Percentiles rank a stretch among this genome's conserved stretches.
phyloP scores from a whole-genome alignment of 768 basidiomycete species.

The Podaxis sp. region DNA sequence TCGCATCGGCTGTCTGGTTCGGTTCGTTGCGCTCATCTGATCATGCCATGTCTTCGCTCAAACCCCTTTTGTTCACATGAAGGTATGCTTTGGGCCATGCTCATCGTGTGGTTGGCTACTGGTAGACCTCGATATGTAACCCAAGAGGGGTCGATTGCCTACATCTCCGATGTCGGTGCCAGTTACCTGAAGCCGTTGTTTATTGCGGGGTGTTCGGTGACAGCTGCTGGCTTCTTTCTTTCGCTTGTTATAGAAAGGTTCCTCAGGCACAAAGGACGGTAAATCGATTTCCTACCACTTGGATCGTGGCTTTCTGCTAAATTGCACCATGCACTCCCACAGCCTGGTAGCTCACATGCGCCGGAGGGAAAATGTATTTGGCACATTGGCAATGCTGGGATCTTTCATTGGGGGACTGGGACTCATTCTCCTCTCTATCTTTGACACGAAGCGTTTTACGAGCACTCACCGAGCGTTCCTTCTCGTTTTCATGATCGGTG shows the following conservation, averaged over 20 bases:
- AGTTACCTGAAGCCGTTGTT: constrained; percentile 75
- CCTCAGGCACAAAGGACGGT: constrained; percentile 66
- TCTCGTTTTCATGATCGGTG: constrained; percentile 72
- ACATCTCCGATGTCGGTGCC: constrained; percentile 81
- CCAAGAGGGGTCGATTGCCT: constrained; percentile 58
- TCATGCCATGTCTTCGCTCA: not conserved
- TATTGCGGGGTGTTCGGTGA: constrained; percentile 62
- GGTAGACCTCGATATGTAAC: constrained; percentile 61
- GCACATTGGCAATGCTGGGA: constrained; percentile 57
- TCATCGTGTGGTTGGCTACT: constrained; percentile 70
- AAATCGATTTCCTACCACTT: constrained; percentile 19
- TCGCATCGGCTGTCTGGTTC: constrained; percentile 67
- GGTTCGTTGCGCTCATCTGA: constrained; percentile 31
- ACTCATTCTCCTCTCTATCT: constrained; percentile 67
- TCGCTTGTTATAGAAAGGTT: constrained; percentile 62
- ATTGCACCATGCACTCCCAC: constrained; percentile 3
- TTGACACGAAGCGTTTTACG: constrained; percentile 61
- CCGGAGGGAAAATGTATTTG: constrained; percentile 52
- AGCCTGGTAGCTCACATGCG: constrained; percentile 65
- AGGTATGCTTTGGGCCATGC: constrained; percentile 66
- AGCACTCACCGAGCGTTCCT: constrained; percentile 60
- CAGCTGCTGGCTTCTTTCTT: constrained; percentile 60
- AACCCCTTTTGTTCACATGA: not conserved
- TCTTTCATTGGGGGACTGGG: constrained; percentile 63
- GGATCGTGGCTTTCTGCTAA: not conserved